These are phyloP conservation scores for Saccharomycopsis amapae DNA, from an alignment of 805 yeast species.

Conservation along the genomic window DNA sequence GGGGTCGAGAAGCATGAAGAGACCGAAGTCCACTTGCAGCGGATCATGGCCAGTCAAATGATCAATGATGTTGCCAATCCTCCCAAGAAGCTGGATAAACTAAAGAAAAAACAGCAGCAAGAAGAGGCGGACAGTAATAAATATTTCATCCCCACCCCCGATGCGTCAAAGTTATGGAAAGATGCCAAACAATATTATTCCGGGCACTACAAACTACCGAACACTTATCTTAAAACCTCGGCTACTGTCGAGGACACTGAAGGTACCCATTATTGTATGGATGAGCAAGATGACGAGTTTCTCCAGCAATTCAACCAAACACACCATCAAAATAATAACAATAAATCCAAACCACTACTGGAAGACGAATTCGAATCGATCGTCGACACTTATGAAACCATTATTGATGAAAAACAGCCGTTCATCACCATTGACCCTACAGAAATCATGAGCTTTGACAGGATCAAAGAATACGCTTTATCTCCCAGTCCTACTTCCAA, in stretches of 20 bases:
- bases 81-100: neutral
- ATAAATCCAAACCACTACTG: conserved; percentile 34
- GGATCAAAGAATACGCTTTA: conserved; percentile 48
- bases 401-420: conserved; percentile 78
- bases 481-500: conserved; percentile 42
- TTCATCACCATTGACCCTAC: conserved; percentile 79
- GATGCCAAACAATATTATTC: conserved; percentile 69
- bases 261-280: conserved; percentile 83
- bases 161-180: conserved; percentile 77
- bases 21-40: conserved; percentile 92
- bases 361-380: conserved; percentile 85
- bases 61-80: neutral
- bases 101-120: neutral
- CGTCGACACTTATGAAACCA: conserved; percentile 64
- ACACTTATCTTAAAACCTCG: conserved; percentile 76
- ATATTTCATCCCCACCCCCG: conserved; percentile 91
- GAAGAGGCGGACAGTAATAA: conserved; percentile 25
- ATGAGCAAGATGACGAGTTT: conserved; percentile 77
- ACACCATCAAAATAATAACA: conserved; percentile 26
- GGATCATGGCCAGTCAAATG: conserved; percentile 46
- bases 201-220: conserved; percentile 63
- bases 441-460: conserved; percentile 63
- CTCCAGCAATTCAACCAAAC: conserved; percentile 38
- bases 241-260: conserved; percentile 95
- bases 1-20: conserved; percentile 98